These are phyloP conservation scores for Phaffia australis DNA, from an alignment of 768 basidiomycete genomes.

Conservation along the genomic window DNA sequence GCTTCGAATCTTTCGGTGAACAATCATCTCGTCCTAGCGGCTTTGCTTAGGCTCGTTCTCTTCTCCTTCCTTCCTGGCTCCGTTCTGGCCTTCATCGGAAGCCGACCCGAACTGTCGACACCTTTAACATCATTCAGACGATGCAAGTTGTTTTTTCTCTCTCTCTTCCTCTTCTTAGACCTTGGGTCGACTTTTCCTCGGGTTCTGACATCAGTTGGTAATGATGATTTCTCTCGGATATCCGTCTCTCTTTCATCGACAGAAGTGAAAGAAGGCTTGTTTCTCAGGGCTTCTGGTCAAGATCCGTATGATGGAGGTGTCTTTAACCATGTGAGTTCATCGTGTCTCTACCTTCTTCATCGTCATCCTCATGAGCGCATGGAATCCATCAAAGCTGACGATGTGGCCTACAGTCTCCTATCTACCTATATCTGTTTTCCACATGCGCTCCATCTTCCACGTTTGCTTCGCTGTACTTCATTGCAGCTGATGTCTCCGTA, in stretches of 20 bases:
- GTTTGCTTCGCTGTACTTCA: conserved; percentile 55
- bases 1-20: conserved; percentile 2
- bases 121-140: conserved; percentile 69
- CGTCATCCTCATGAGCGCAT: conserved; percentile 6
- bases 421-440: conserved; percentile 65
- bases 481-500: conserved; percentile 52
- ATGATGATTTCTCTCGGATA: no score
- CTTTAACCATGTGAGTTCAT: conserved; percentile 63
- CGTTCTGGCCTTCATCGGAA: conserved; percentile 47
- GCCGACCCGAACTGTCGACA: conserved; percentile 67
- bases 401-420: conserved; percentile 53
- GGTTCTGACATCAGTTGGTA: no score
- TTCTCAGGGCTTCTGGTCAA: conserved; percentile 61
- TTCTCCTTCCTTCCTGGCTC: conserved; percentile 41
- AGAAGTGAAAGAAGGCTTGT: conserved; percentile 80
- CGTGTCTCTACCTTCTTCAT: neutral
- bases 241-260: no score
- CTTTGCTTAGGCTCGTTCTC: conserved; percentile 43
- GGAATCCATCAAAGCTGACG: neutral
- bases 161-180: conserved; percentile 21
- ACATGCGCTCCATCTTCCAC: conserved; percentile 50
- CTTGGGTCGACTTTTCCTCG: conserved; percentile 19
- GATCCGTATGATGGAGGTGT: conserved; percentile 79
- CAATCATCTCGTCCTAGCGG: conserved; percentile 26
- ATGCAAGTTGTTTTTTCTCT: conserved; percentile 45